Conservation (phyloP, 2,329 filamentous ascomycete species). For the Lachnellula hyalina region DNA sequence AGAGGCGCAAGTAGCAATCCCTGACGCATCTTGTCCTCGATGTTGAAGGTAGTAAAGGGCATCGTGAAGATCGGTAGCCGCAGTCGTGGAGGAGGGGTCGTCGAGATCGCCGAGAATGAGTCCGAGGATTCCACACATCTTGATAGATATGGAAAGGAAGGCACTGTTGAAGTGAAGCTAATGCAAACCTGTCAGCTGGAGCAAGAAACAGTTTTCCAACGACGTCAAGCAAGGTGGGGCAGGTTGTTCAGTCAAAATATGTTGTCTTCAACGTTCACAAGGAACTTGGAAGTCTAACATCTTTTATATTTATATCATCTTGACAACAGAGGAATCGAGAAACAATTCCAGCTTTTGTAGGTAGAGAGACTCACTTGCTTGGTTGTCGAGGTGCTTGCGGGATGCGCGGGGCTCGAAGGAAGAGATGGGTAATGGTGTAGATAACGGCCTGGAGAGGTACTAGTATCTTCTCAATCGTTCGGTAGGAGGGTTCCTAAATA, state of each 20-base stretch:
- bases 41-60: slow-evolving; percentile 65
- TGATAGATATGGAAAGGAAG: slow-evolving; percentile 7
- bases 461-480: not conserved
- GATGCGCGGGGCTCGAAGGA: too few relatives aligned
- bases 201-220: not conserved
- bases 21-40: slow-evolving; percentile 82
- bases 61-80: slow-evolving; percentile 64
- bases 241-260: slow-evolving; percentile 19
- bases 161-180: not conserved
- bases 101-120: slow-evolving; percentile 54
- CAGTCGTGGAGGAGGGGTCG: slow-evolving; percentile 41
- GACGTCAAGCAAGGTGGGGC: not conserved
- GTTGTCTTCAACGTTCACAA: slow-evolving; percentile 17
- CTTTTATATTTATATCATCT: slow-evolving; percentile 23
- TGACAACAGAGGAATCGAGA: slow-evolving; percentile 7
- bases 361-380: not conserved
- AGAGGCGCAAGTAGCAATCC: slow-evolving; percentile 69
- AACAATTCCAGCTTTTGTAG: not conserved
- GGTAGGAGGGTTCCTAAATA: not conserved
- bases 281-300: slow-evolving; percentile 29
- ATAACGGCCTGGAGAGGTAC: not conserved
- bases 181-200: slow-evolving; percentile 5
- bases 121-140: slow-evolving; percentile 59
- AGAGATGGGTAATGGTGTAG: too few relatives aligned
- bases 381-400: not conserved